Conservation (phyloP, 2,329 filamentous ascomycete genomes). For the Fusarium subtropicale region DNA sequence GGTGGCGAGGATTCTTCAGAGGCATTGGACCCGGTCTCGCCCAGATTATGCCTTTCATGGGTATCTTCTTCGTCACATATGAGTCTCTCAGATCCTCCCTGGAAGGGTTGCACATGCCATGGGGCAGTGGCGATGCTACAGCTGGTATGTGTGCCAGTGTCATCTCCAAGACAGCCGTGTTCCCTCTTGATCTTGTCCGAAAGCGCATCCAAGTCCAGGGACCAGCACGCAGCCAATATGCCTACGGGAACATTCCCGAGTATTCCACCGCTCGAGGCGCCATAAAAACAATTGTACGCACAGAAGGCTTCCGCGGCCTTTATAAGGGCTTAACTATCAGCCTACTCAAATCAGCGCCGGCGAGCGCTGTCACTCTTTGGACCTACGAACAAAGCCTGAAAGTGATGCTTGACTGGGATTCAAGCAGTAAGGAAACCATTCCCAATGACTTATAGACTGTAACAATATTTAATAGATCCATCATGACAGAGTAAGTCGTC, state of each 20-base stretch:
- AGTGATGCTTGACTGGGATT: constrained; percentile 60
- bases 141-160: constrained; percentile 85
- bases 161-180: constrained; percentile 87
- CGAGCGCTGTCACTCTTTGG: constrained; percentile 93
- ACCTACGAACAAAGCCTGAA: constrained; percentile 85
- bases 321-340: constrained; percentile 92
- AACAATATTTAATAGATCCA: constrained; percentile 41
- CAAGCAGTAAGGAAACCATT: constrained; percentile 45
- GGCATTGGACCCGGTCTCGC: constrained; percentile 83
- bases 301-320: constrained; percentile 81
- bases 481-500: constrained; percentile 16
- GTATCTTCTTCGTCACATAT: constrained; percentile 92
- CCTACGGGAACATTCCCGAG: constrained; percentile 88
- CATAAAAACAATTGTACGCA: constrained; percentile 73
- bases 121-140: constrained; percentile 83
- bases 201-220: constrained; percentile 97
- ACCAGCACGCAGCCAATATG: constrained; percentile 81
- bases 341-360: constrained; percentile 92
- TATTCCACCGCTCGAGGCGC: constrained; percentile 77
- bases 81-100: constrained; percentile 77
- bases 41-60: constrained; percentile 97
- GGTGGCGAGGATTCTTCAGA: constrained; percentile 83
- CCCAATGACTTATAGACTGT: constrained; percentile 40
- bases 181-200: constrained; percentile 90
- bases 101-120: constrained; percentile 66